Conservation (phyloP, 495 filamentous ascomycete species). For the Hypoxylon cercidicola region DNA sequence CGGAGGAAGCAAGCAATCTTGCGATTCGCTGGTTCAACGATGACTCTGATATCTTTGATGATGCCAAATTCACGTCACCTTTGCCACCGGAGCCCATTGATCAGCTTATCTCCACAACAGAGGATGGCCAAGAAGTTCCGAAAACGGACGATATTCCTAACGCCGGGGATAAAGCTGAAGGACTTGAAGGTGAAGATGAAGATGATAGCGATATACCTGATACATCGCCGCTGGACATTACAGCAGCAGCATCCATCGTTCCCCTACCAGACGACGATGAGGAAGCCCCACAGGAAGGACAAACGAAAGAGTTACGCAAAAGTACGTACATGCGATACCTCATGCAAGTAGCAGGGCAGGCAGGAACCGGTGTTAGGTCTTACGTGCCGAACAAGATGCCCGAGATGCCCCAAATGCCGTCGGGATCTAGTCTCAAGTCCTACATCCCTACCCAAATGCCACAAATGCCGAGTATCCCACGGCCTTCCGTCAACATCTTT, state of each 20-base stretch:
- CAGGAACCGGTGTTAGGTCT: conserved; percentile 51
- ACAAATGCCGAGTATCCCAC: conserved; percentile 42
- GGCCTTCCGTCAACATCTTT: conserved; percentile 39
- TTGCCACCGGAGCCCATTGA: conserved; percentile 38
- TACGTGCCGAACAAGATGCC: conserved; percentile 57
- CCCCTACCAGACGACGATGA: conserved; percentile 54
- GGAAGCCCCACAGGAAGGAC: conserved; percentile 24
- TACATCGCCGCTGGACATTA: conserved; percentile 59
- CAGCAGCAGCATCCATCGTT: conserved; percentile 55
- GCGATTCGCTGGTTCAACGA: conserved; percentile 64
- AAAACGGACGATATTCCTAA: conserved; percentile 33
- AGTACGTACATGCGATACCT: conserved; percentile 57
- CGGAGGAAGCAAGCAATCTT: conserved; percentile 69
- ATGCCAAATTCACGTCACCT: conserved; percentile 50
- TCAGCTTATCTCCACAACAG: conserved; percentile 47
- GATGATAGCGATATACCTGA: conserved; percentile 48
- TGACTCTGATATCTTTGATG: conserved; percentile 55
- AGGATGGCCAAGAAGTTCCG: conserved; percentile 49
- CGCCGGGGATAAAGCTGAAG: conserved; percentile 18
- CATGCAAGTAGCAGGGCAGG: conserved; percentile 57
- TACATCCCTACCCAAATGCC: conserved; percentile 45
- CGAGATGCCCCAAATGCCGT: conserved; percentile 51
- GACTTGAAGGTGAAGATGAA: conserved; percentile 3
- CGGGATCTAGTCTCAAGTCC: conserved; percentile 44
- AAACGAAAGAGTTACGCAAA: conserved; percentile 40